Percentiles rank a stretch among this genome's conserved stretches.
Evolutionary conservation across 164 flowering plant species (phyloP).

Genomic region (Chimonanthus salicifolius): DNA sequence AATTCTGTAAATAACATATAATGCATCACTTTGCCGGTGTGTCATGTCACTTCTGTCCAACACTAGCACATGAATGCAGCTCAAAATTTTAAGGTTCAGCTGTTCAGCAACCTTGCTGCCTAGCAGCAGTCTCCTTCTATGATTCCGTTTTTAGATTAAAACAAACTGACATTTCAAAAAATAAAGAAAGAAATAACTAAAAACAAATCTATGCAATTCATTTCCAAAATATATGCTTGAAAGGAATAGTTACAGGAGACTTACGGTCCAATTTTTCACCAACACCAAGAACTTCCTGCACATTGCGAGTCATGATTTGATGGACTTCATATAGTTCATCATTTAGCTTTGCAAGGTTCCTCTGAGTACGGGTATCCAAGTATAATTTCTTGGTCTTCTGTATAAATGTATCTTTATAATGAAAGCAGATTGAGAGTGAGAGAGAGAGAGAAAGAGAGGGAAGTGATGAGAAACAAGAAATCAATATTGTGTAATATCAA

Average conservation of each 20-base stretch:
- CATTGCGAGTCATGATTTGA: constrained; percentile 95
- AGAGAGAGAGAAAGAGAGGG: neutral
- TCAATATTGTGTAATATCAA: neutral
- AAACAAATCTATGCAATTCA: neutral
- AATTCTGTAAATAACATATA: neutral
- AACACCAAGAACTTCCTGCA: constrained; percentile 94
- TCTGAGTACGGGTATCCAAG: constrained; percentile 80
- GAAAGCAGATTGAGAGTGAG: neutral
- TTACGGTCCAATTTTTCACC: constrained; percentile 96
- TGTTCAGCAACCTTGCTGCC: neutral
- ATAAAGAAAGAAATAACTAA: too few species aligned
- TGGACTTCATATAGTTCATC: constrained; percentile 95
- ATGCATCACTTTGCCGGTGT: neutral
- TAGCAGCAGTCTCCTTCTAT: neutral
- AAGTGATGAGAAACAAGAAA: neutral
- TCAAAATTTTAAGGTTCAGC: neutral
- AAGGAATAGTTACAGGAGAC: constrained; percentile 16
- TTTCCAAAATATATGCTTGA: too few species aligned
- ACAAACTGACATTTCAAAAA: too few species aligned
- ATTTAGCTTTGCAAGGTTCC: constrained; percentile 80
- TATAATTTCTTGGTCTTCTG: constrained; percentile 87
- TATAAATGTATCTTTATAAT: constrained; percentile 67
- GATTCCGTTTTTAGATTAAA: neutral
- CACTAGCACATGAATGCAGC: neutral
- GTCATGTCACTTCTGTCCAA: neutral